Evolutionary conservation across 495 filamentous ascomycete species (phyloP), one percentile per base, ranked within the genome.

Genomic region (Penicillium cataractarum): DNA sequence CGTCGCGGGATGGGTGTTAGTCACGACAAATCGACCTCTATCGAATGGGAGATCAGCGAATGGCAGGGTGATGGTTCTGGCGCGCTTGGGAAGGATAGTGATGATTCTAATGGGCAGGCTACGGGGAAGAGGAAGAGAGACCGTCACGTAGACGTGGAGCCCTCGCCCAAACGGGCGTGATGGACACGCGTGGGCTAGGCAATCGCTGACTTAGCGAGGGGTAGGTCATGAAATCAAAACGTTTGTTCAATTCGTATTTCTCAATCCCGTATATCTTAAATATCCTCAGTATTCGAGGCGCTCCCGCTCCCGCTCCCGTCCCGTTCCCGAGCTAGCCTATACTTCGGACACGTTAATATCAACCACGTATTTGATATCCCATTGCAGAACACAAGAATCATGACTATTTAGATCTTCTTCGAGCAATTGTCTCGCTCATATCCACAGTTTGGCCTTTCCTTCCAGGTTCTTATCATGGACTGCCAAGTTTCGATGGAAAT

Each of bases 41-140:
- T 95, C 39, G 89, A 94, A 68, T 96, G 92, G 89, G 92, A 96
- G 74, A 79, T 97, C 61, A 83, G 86, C 44, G 93, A 97, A 73
- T 92, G 86, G 83, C 84, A 82, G 40, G 85, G 82, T 57, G 86
- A 82, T 51, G 85, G 82, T 40, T 80, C 77, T n/a, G 76, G 65
- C 42, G 74, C 19, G 12, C 50, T 64, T 10, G 21, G 21, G 4
- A 64, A 64, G 33, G 62, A 65, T 10, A 69, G 69, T 32, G 65
- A 65, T 21, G 58, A 65, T 15, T 67, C 71, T 0, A 54, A 57
- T 27, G 42, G 58, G n/a, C 61, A 50, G 26, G 32, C 57, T 29
- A 63, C 64, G n/a, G 74, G 74, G 8, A 80, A 78, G 52, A 73
- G 77, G 60, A 80, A 78, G 55, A 68, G 77, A 39, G 71, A 56